Conservation (phyloP, 257 asterid species). For the Scutellaria minor region DNA sequence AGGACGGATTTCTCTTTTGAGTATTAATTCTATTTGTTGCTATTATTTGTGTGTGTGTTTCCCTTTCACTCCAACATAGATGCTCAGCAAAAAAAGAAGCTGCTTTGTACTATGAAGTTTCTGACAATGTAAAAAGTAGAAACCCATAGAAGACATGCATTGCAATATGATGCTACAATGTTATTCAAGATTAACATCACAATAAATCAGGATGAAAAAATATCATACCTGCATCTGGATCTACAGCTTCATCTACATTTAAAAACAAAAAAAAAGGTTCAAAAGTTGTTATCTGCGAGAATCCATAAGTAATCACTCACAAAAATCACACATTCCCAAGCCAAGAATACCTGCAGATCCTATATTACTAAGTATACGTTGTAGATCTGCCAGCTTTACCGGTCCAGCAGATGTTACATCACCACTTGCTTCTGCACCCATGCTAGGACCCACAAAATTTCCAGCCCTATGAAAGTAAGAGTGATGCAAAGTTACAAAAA, state of each 20-base stretch:
- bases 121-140: not conserved
- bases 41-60: no score
- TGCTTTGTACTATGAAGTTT: slow-evolving; percentile 17
- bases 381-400: slow-evolving; percentile 86
- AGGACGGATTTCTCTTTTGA: no score
- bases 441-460: slow-evolving; percentile 80
- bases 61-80: not conserved
- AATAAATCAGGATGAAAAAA: slow-evolving; percentile 19
- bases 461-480: slow-evolving; percentile 69
- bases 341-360: slow-evolving; percentile 67
- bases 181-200: slow-evolving; percentile 20
- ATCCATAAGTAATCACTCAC: slow-evolving; percentile 26
- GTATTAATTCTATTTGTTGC: no score
- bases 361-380: slow-evolving; percentile 87
- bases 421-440: slow-evolving; percentile 76
- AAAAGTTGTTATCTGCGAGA: slow-evolving; percentile 30
- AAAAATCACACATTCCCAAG: slow-evolving; percentile 8
- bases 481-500: slow-evolving; percentile 4
- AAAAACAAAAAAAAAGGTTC: slow-evolving; percentile 22
- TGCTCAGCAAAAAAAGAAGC: slow-evolving; percentile 1
- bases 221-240: slow-evolving; percentile 85
- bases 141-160: not conserved
- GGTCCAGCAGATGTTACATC: slow-evolving; percentile 94
- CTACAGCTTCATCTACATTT: slow-evolving; percentile 62
- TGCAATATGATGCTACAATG: slow-evolving; percentile 3